A percentile compares a stretch with the other conserved stretches of the same genome.
These are phyloP conservation scores for Termitomyces sp. DNA, from an alignment of 768 basidiomycete species.

Conservation along the genomic window DNA sequence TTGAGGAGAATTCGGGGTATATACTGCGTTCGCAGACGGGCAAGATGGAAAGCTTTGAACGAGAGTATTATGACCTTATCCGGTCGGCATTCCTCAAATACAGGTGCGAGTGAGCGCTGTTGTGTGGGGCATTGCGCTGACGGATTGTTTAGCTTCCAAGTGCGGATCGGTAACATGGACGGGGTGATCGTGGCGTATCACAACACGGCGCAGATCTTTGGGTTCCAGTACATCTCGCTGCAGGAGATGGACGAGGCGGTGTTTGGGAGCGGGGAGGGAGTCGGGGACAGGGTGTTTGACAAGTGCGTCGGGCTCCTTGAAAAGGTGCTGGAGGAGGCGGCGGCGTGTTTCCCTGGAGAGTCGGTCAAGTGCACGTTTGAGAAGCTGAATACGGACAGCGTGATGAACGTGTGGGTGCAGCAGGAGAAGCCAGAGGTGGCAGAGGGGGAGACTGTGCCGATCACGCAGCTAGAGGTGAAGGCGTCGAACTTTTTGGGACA, in stretches of 20 bases:
- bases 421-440: constrained; percentile 32
- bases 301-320: constrained; percentile 73
- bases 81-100: constrained; percentile 95
- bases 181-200: constrained; percentile 87
- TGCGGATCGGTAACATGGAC: constrained; percentile 95
- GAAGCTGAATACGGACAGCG: constrained; percentile 33
- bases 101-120: constrained; percentile 39
- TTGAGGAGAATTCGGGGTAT: constrained; percentile 76
- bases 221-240: constrained; percentile 89
- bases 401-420: constrained; percentile 63
- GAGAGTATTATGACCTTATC: constrained; percentile 92
- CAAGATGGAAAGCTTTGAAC: constrained; percentile 74
- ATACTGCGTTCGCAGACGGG: constrained; percentile 63
- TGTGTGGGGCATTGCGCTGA: not conserved
- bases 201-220: constrained; percentile 82
- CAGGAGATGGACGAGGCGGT: constrained; percentile 82
- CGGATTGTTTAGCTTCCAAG: constrained; percentile 69
- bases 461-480: constrained; percentile 54
- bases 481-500: constrained; percentile 36
- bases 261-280: constrained; percentile 49
- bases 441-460: constrained; percentile 37
- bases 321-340: constrained; percentile 50
- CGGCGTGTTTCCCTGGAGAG: constrained; percentile 58
- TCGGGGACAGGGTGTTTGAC: constrained; percentile 73
- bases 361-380: constrained; percentile 59